Evolutionary conservation across 352 stramenopile genomes (phyloP), one percentile per base, ranked within the genome.

Genomic region (Globisporangium parvum): DNA sequence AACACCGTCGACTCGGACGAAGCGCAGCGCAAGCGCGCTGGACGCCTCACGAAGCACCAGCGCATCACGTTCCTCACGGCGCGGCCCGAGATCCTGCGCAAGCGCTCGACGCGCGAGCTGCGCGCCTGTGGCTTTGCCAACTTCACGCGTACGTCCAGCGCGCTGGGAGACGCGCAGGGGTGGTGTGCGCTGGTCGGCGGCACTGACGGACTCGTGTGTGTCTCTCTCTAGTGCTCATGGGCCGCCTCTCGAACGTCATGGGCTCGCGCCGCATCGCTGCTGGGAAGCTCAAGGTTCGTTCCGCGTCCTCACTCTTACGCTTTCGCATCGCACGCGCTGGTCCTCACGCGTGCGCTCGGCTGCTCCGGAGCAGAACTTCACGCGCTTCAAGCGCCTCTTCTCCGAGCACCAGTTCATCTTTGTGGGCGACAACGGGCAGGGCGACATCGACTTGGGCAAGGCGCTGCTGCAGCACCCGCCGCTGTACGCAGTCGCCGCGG

Each of bases 401-500:
- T 55, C 76, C 35, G 82, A 92, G 53, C 70, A 87, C 35, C 77
- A 67, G 18, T 92, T 91, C 51, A 69, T 92, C 21, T 92, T 92
- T 40, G 80, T 92, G 28, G 82, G 82, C 5, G 82, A 92, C 60
- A 92, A 92, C 39, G 82, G 82, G 4, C 82, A 92, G 51, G 80
- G 82, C 17, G 82, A 92, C 56, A 92, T 92, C 31, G 80, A 91
- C 40, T 56, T 92, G 23, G 82, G 82, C 67, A 91, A 88, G 63
- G 66, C 76, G 42, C 59, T 92, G 51, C 59, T 92, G 35, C 62
- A 60, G 41, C 59, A 80, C 17, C 76, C 79, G 1, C 54, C 74
- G 10, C 59, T 75, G 55, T 87, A 88, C 59, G 61, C 66, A 1
- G 77, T 87, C 35, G 72, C 67, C 0, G 67, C 67, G 20, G 82